These are phyloP conservation scores for Phytophthora citricola DNA, from an alignment of 352 stramenopile species.

Conservation along the genomic window DNA sequence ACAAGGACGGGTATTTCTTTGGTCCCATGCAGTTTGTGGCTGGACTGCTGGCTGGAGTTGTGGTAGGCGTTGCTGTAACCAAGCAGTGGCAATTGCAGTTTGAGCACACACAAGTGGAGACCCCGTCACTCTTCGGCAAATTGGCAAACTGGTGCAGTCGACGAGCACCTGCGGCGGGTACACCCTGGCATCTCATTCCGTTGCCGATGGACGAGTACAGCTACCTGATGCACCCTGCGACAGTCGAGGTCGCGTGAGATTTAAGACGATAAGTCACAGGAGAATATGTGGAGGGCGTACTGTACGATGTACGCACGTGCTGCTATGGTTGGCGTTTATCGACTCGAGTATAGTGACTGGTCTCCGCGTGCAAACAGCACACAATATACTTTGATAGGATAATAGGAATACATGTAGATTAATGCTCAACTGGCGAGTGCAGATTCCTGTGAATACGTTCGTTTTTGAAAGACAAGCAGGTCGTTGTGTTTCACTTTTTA, in stretches of 20 bases:
- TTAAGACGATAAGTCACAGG: conserved; percentile 4
- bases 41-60: conserved; percentile 51
- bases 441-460: too few species aligned
- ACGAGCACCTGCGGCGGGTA: conserved; percentile 23
- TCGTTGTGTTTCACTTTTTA: conserved; percentile 23
- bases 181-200: conserved; percentile 36
- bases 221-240: conserved; percentile 47
- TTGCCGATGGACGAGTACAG: conserved; percentile 44
- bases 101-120: conserved; percentile 27
- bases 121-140: conserved; percentile 28
- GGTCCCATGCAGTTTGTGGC: conserved; percentile 48
- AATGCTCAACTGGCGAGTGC: conserved; percentile 1
- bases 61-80: conserved; percentile 39
- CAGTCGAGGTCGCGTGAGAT: conserved; percentile 48
- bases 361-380: conserved; percentile 8
- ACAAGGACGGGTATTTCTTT: conserved; percentile 31
- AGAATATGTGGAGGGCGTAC: neutral
- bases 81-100: conserved; percentile 37
- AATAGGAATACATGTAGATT: conserved; percentile 42
- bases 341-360: too few species aligned
- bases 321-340: too few species aligned
- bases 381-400: conserved; percentile 15
- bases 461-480: neutral
- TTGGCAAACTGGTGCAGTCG: conserved; percentile 45
- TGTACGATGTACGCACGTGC: too few species aligned